Evolutionary conservation across 257 asterid species (phyloP).

Genomic region (Anisodus tanguticus): DNA sequence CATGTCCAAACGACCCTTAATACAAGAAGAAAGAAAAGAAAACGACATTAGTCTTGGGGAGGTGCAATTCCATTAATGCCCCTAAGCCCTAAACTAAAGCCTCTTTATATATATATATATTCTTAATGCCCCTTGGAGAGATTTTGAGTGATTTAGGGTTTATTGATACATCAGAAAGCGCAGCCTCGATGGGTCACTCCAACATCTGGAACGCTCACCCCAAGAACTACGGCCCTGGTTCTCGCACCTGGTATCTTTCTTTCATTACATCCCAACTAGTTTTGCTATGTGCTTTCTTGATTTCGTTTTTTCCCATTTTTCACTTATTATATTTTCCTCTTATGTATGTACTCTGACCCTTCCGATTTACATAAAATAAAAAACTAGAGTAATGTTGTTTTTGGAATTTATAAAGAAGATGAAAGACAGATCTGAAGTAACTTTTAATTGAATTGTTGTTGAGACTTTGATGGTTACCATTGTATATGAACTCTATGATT

Average conservation of each 20-base stretch:
- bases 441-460: background rate
- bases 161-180: background rate
- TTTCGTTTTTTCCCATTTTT: too few relatives aligned
- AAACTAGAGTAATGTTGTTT: background rate
- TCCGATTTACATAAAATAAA: background rate
- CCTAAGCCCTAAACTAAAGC: too few relatives aligned
- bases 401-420: background rate
- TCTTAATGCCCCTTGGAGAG: too few relatives aligned
- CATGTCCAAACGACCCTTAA: too few relatives aligned
- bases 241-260: slow-evolving; percentile 44
- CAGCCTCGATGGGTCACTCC: slow-evolving; percentile 50
- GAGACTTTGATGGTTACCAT: background rate
- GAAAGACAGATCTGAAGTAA: background rate
- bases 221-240: slow-evolving; percentile 56
- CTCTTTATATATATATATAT: too few relatives aligned
- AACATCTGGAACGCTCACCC: slow-evolving; percentile 60
- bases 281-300: background rate
- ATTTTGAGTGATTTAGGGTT: background rate
- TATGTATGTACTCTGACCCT: too few relatives aligned
- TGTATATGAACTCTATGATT: background rate
- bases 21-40: too few relatives aligned
- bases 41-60: too few relatives aligned
- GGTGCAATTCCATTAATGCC: too few relatives aligned
- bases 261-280: background rate
- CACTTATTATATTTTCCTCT: background rate